These are phyloP conservation scores for Lentithecium fluviatile DNA, from an alignment of 495 filamentous ascomycete genomes.

Conservation along the genomic window DNA sequence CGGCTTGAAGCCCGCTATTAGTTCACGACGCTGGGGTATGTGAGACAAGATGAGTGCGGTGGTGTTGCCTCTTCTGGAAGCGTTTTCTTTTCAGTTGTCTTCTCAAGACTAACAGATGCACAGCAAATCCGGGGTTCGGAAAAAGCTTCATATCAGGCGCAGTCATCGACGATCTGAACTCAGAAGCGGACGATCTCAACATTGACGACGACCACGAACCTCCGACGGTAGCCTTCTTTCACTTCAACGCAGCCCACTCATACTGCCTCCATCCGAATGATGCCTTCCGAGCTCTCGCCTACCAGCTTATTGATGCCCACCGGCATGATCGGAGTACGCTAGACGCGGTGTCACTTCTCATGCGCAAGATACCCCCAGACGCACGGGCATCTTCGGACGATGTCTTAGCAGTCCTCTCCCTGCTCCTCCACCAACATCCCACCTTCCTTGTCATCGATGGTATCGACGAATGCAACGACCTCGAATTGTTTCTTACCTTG, in stretches of 20 bases:
- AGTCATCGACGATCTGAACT: slow-evolving; percentile 23
- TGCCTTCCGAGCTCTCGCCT: slow-evolving; percentile 26
- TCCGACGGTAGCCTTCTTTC: slow-evolving; percentile 16
- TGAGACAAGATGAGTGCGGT: too few relatives aligned
- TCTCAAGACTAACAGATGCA: neutral
- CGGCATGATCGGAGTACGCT: slow-evolving; percentile 23
- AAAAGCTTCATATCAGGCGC: slow-evolving; percentile 22
- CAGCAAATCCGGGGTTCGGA: slow-evolving; percentile 28
- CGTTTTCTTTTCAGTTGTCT: neutral
- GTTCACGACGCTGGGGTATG: too few relatives aligned
- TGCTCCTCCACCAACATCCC: slow-evolving; percentile 24
- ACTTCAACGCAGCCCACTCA: slow-evolving; percentile 19
- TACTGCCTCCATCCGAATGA: slow-evolving; percentile 7
- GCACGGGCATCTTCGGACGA: slow-evolving; percentile 26
- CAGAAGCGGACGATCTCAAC: slow-evolving; percentile 20
- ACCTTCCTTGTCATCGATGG: slow-evolving; percentile 33
- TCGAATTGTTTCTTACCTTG: slow-evolving; percentile 12
- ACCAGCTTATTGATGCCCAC: slow-evolving; percentile 22
- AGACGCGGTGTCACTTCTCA: slow-evolving; percentile 24
- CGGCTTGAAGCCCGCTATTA: too few relatives aligned
- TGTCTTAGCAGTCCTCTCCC: slow-evolving; percentile 14
- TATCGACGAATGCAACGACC: slow-evolving; percentile 28
- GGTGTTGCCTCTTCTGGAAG: too few relatives aligned
- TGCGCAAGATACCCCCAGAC: slow-evolving; percentile 16
- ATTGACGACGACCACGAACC: slow-evolving; percentile 20